phyloP scores from a whole-genome alignment of 2,329 filamentous ascomycete genomes.

The Fusarium gaditjirri region DNA sequence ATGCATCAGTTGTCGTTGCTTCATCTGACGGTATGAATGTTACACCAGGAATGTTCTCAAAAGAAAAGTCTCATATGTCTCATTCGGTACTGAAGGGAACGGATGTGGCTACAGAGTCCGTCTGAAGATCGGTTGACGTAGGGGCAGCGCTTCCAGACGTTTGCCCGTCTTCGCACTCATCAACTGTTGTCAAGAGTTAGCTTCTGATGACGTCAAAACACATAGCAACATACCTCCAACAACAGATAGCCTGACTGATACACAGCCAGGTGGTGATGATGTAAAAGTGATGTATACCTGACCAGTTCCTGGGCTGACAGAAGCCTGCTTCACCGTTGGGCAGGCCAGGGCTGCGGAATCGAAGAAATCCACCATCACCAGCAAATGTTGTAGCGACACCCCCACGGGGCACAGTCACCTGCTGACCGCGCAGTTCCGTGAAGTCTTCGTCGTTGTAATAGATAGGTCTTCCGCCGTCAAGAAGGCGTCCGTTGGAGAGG shows the following conservation, averaged over 20 bases:
- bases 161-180: background rate
- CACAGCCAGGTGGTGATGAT: background rate
- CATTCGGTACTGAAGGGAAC: too few species aligned
- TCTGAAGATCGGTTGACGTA: background rate
- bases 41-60: background rate
- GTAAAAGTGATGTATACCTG: background rate
- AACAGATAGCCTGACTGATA: background rate
- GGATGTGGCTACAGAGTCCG: accelerated
- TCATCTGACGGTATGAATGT: background rate
- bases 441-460: background rate
- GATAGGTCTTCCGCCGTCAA: background rate
- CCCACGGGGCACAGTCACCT: background rate
- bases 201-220: accelerated
- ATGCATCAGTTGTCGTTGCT: background rate
- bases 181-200: background rate
- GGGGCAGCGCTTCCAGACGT: background rate
- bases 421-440: background rate
- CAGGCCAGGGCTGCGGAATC: background rate
- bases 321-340: background rate
- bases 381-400: background rate
- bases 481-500: background rate
- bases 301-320: background rate
- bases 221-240: accelerated
- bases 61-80: background rate
- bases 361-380: background rate